Percentiles rank a stretch among this genome's conserved stretches.
phyloP scores from a whole-genome alignment of 805 yeast species.

The Lachancea lanzarotensis region DNA sequence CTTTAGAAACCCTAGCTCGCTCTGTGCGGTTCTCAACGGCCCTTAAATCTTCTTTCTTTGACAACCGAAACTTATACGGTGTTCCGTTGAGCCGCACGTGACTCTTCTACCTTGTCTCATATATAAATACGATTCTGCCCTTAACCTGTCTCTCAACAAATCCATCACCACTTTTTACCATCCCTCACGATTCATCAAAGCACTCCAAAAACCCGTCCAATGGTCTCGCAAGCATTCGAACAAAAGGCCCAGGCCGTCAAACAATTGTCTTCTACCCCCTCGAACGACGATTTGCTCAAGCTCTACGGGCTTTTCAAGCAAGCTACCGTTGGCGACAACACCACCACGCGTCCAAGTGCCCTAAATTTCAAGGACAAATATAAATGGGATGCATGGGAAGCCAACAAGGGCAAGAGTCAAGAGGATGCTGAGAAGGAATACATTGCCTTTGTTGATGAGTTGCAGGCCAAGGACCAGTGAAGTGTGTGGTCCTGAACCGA shows the following conservation, averaged over 20 bases:
- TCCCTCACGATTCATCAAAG: not conserved
- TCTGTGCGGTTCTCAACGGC: too few species aligned
- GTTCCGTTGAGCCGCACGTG: too few species aligned
- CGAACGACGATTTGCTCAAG: conserved; percentile 77
- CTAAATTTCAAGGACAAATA: conserved; percentile 92
- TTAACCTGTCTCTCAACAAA: not conserved
- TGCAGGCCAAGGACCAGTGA: conserved; percentile 44
- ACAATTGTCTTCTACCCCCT: conserved; percentile 67
- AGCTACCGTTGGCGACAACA: conserved; percentile 94
- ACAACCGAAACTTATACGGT: too few species aligned
- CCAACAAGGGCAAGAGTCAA: conserved; percentile 74
- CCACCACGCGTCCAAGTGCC: conserved; percentile 79
- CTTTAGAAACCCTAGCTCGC: too few species aligned
- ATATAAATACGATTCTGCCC: too few species aligned
- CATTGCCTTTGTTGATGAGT: conserved; percentile 60
- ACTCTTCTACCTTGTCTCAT: too few species aligned
- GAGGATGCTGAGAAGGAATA: conserved; percentile 86
- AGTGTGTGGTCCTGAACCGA: not conserved
- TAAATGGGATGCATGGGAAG: conserved; percentile 97
- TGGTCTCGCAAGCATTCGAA: conserved; percentile 33
- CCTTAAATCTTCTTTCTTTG: too few species aligned
- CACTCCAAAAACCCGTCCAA: conserved; percentile 3
- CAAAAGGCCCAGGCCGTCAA: conserved; percentile 72
- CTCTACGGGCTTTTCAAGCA: conserved; percentile 93
- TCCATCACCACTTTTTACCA: not conserved